Evolutionary conservation across 371 early-diverging fungal genomes (phyloP), one percentile per base, ranked within the genome.

Genomic region (Actinomucor elegans): DNA sequence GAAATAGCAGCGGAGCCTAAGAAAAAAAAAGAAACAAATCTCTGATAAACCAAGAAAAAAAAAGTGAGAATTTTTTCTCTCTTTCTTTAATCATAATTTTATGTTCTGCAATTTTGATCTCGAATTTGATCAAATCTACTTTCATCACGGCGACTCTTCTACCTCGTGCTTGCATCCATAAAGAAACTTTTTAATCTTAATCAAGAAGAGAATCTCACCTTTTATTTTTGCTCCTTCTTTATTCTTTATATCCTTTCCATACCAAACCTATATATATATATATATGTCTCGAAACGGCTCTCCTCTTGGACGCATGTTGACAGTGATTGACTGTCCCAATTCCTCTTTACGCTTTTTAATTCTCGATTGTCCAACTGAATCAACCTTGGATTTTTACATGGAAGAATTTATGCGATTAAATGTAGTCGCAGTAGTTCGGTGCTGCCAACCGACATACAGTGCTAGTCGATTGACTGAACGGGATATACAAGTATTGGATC

Each of bases 391-490:
- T 14, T 81, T 87, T 21, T 97, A 97, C 57, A 63, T 90, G 33
- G 80, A 84, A 73, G 91, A 94, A 64, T 80, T 95, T 67, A 71
- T 79, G 49, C 79, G 81, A 36, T 77, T 89, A 46, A 71, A 84
- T 47, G 95, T 94, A 14, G 86, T 86, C 5, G 91, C 94, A 21
- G 92, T 97, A 5, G 94, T 94, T 14, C 67, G 77, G 21, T 77
- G 77, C 32, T 95, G 97, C 69, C 93, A 95, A 66, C 93, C 95
- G 10, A 94, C 95, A 9, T 97, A 97, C 52, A 74, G 77, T 44
- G 75, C 80, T 23, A 78, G 67, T 23, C 64, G 91, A 81, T 66
- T 88, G 71, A 80, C 78, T 74, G 95, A 93, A 50, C 59, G 57
- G 29, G 41, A 58, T 26, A 73, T 79, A 18, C 47, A 73, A 53